Evolutionary conservation across 257 asterid genomes (phyloP).

Genomic region (Nicotiana obtusifolia): DNA sequence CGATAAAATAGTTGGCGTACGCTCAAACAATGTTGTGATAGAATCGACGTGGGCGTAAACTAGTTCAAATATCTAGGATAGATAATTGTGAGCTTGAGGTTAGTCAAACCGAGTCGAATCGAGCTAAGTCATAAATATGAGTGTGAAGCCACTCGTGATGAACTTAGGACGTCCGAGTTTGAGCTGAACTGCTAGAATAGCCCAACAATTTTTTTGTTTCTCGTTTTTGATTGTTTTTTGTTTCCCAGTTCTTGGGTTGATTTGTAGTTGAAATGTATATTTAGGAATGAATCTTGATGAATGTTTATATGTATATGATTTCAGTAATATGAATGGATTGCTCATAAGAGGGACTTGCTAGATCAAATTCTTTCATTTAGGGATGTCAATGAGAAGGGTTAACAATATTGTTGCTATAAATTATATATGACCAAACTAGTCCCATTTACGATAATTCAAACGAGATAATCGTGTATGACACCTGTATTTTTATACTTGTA

Average conservation of each 20-base stretch:
- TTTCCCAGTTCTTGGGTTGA: background rate
- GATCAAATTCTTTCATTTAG: background rate
- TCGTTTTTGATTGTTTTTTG: background rate
- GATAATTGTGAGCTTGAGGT: background rate
- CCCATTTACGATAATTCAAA: too few relatives aligned
- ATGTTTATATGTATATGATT: background rate
- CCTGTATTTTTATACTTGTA: too few relatives aligned
- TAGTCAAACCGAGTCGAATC: background rate
- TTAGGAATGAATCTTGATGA: constrained; percentile 5
- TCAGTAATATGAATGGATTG: constrained; percentile 5
- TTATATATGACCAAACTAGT: too few relatives aligned
- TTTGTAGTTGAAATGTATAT: constrained; percentile 6
- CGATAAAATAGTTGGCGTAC: background rate
- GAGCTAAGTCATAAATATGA: background rate
- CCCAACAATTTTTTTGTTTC: background rate
- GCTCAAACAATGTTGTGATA: background rate
- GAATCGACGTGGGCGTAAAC: too few relatives aligned
- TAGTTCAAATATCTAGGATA: background rate
- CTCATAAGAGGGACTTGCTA: background rate
- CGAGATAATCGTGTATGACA: background rate
- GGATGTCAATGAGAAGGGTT: too few relatives aligned
- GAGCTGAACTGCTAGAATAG: background rate
- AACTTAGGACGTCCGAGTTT: background rate
- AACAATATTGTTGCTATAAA: too few relatives aligned
- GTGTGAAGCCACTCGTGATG: constrained; percentile 9